Conservation (phyloP, 2,329 filamentous ascomycete species). For the Diaporthe sp. region DNA sequence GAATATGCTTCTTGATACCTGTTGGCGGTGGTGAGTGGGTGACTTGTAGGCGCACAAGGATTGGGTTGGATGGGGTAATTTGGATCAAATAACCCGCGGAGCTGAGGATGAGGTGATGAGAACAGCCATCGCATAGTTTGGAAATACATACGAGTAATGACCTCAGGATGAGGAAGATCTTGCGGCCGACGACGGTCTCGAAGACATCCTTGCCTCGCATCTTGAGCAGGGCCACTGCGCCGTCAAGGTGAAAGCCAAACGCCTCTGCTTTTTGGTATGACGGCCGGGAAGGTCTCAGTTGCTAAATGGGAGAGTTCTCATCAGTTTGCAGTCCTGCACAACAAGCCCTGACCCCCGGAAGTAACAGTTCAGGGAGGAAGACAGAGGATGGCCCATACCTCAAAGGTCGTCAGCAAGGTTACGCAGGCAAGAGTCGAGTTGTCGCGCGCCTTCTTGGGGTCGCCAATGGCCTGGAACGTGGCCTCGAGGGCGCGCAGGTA, state of each 20-base stretch:
- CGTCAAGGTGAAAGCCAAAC: constrained; percentile 33
- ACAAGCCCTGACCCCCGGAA: too few relatives aligned
- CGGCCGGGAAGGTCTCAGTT: constrained; percentile 33
- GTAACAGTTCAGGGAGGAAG: too few relatives aligned
- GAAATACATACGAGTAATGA: constrained; percentile 31
- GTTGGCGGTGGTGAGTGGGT: background rate
- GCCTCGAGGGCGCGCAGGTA: constrained; percentile 33
- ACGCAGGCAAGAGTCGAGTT: constrained; percentile 35
- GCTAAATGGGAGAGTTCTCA: background rate
- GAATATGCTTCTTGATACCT: constrained; percentile 33
- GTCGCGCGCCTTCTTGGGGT: constrained; percentile 30
- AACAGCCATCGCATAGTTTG: too few relatives aligned
- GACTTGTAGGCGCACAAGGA: too few relatives aligned
- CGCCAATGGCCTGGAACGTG: constrained; percentile 32
- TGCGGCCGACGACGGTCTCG: constrained; percentile 34
- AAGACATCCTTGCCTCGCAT: constrained; percentile 33
- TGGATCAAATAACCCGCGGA: too few relatives aligned
- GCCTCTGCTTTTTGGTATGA: constrained; percentile 33
- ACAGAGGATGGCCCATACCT: too few relatives aligned
- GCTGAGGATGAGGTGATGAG: too few relatives aligned
- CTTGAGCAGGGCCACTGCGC: constrained; percentile 33
- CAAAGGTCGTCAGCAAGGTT: constrained; percentile 33
- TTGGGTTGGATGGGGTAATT: too few relatives aligned
- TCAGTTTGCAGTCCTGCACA: background rate
- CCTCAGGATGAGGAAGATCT: constrained; percentile 32